Base-by-base conservation (phyloP, 129 eudicot species). In the Helichrysum umbraculigerum region DNA sequence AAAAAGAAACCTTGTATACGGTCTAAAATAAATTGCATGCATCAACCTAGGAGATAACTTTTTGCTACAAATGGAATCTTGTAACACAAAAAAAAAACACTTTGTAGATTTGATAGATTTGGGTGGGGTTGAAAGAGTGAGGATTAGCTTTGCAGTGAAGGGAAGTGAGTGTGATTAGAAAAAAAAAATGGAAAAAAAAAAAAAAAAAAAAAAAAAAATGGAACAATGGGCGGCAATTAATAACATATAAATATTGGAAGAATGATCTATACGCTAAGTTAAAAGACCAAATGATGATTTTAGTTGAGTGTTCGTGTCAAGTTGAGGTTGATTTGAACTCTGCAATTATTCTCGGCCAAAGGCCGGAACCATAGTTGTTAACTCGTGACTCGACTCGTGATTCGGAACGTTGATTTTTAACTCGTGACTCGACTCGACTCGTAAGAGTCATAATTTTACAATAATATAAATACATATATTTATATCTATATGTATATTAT, bases 81-180 rank as follows among this genome's bases (percentile, higher is more conserved):
- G 7, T 61, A 12, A 64, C 32, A 30, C 39, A 65, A 65, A 34
- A 65, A 1, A 22, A 22, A 25, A 25, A 25, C 28, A 25, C 7
- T 11, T 25, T 6, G 6, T 61, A 21, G 32, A 12, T 61, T 12
- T 71, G 16, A 71, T 47, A 63, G 35, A 58, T 6, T 35, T 1
- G 7, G 52, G 69, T 72, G 37, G 52, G 66, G 32, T 41, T 41
- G 44, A 21, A 62, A 58, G 44, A 35, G 35, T 30, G 64, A 58
- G 25, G 52, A 59, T 79, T 83, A 75, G 74, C 92, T 86, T 90
- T 66, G 84, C 90, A 79, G 85, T 81, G 68, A 87, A 87, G 92
- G 76, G 83, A 85, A 78, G 87, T 74, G 80, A 47, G 70, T 71
- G 33, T 71, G 66, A 8, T 15, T 20, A 60, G 4, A 5, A 58